These are phyloP conservation scores for Blastocystis sp. DNA, from an alignment of 352 stramenopile genomes.

Conservation along the genomic window DNA sequence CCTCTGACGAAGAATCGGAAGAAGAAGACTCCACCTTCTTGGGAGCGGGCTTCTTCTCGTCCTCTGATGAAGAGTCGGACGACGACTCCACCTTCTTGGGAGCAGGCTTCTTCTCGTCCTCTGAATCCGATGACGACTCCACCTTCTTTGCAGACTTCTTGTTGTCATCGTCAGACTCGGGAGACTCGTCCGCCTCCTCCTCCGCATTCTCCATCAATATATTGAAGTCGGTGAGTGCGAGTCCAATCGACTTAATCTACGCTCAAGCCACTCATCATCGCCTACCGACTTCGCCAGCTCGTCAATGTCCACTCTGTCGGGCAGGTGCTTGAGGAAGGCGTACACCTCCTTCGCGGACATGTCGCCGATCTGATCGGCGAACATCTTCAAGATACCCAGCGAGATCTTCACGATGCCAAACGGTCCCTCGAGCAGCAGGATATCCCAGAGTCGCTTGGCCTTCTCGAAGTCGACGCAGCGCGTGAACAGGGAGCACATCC, in stretches of 20 bases:
- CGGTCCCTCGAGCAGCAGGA: constrained; percentile 39
- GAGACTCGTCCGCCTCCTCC: not conserved
- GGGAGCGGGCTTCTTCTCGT: constrained; percentile 40
- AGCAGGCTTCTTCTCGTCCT: constrained; percentile 55
- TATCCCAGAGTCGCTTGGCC: constrained; percentile 58
- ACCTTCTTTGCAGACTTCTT: constrained; percentile 58
- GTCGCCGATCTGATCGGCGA: not conserved
- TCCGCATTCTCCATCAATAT: constrained; percentile 4
- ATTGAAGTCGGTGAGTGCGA: constrained; percentile 5
- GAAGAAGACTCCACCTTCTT: constrained; percentile 18
- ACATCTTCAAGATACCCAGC: constrained; percentile 31
- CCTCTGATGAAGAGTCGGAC: not conserved
- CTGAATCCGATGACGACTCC: not conserved
- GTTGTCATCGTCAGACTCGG: constrained; percentile 3
- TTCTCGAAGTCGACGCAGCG: constrained; percentile 54
- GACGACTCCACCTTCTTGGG: constrained; percentile 46
- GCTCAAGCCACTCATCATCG: not conserved
- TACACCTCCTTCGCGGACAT: constrained; percentile 22
- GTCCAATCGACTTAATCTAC: constrained; percentile 34
- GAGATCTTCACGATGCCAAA: constrained; percentile 57
- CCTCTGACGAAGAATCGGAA: not conserved
- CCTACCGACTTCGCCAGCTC: constrained; percentile 20
- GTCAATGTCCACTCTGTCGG: constrained; percentile 52
- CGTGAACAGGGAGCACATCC: constrained; percentile 52
- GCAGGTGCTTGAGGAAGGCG: constrained; percentile 54